Base-by-base conservation (phyloP, 176 grass and related monocot species). In the Carex pumila region DNA sequence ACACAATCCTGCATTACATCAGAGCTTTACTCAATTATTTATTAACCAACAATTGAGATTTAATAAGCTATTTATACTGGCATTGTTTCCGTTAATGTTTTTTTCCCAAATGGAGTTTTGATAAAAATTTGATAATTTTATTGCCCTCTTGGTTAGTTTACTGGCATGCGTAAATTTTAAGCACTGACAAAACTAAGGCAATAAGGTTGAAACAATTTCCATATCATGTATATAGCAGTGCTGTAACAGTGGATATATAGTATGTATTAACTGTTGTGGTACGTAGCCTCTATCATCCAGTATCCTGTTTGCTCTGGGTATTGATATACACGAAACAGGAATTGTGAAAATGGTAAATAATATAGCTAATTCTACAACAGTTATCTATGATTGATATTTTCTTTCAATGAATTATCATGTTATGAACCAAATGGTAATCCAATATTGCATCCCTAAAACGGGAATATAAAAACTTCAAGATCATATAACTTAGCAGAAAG, bases 1-100 rank as follows among this genome's bases (percentile, higher is more conserved):
- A 94, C 95, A 93, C 95, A 98, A 75, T 98, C 92, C 95, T 93
- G 83, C 82, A 91, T 79, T 82, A 15, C 11, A 82, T 82, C 11
- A 65, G 19, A 63, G 12, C 21, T 7, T 9, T 58, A 39, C 30
- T 81, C 37, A 17, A 65, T 66, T 64, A 82, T 52, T 52, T 52
- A 45, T 22, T 41, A 25, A 34, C 34, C 75, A 39, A 80, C 47
- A 54, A 54, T 69, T 30, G 71, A 73, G 70, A 73, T 25, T 72
- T 72, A 72, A 49, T 21, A 37, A 71, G 32, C 11, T 15, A 71
- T 71, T 43, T 37, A 43, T n/a, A 34, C 15, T 71, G 67, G 67
- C n/a, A n/a, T 17, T 67, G 37, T 67, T 43, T 9, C 17, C 7
- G 7, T 7, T 31, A 34, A 6, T 34, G 17, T 70, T 70, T 39